Conservation (phyloP, 306 rosid genomes). For the Rosa lucieae region DNA sequence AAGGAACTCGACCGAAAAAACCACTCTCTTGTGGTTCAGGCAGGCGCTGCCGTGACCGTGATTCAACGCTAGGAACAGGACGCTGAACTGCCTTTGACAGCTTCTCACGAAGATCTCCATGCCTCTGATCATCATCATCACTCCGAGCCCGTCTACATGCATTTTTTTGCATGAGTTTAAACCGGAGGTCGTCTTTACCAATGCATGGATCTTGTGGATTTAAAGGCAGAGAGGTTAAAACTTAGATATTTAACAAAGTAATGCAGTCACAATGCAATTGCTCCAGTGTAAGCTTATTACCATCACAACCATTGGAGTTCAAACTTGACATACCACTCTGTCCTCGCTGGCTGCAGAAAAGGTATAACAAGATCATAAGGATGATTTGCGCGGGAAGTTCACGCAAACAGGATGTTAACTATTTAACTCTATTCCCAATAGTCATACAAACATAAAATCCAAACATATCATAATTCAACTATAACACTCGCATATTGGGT, state of each 20-base stretch:
- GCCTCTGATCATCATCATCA: conserved; percentile 43
- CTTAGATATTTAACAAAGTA: conserved; percentile 19
- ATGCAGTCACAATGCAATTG: conserved; percentile 28
- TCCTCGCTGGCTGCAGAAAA: conserved; percentile 70
- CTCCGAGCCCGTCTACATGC: conserved; percentile 46
- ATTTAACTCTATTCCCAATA: not conserved
- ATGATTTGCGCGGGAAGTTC: not conserved
- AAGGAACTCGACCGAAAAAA: conserved; percentile 42
- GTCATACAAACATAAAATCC: too few species aligned
- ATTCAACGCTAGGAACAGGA: conserved; percentile 20
- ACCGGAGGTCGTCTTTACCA: conserved; percentile 78
- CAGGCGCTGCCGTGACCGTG: conserved; percentile 38
- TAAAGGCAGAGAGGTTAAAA: conserved; percentile 21
- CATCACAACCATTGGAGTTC: conserved; percentile 46
- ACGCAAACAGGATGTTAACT: not conserved
- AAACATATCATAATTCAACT: not conserved
- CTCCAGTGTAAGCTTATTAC: conserved; percentile 45
- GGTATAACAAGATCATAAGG: conserved; percentile 8
- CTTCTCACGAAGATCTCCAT: conserved; percentile 81
- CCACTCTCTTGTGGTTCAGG: conserved; percentile 52
- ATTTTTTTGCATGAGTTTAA: conserved; percentile 75
- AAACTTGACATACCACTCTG: conserved; percentile 35
- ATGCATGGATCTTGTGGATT: conserved; percentile 44
- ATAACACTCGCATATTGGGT: not conserved
- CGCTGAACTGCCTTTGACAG: conserved; percentile 53